Evolutionary conservation across 305 asterid genomes (phyloP), one percentile per base, ranked within the genome.

Genomic region (Euphrasia arctica): DNA sequence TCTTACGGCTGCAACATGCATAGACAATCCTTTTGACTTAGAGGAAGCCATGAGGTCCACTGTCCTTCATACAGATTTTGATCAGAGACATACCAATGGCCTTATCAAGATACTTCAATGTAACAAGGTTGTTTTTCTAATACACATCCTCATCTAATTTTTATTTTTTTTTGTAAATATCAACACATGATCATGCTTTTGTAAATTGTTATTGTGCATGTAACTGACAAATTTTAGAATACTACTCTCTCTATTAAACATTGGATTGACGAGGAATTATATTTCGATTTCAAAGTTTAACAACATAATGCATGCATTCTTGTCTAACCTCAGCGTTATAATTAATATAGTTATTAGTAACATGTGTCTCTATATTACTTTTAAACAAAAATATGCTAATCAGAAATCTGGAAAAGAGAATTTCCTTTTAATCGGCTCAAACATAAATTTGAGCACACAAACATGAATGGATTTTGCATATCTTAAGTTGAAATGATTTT

Each of bases 11-110:
- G 96, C 93, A 42, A 79, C 89, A 36, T 90, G 99, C 85, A 79
- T 90, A 73, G 95, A 94, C 73, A 94, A 86, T 72, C 99, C 97
- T 66, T 94, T 94, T 52, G 95, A 94, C 84, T 86, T 94, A 67
- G 95, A 86, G 74, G 95, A 82, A 79, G 85, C 88, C 64, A 78
- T 85, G 64, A 81, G 92, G 74, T 76, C 82, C 60, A 73, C 87
- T 49, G 74, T 74, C 68, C 67, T 79, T 79, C 83, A 76, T 58
- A 67, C 69, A 63, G 78, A 75, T 72, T 73, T 74, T 66, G 84
- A 85, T 77, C 85, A 72, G 77, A 79, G 77, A 68, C 85, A 84
- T 61, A 81, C 85, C 51, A 63, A 67, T 72, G 99, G 96, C 69
- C 79, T 94, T 74, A 75, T 85, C 67, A 79, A 82, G 67, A 94